Evolutionary conservation across 2,329 filamentous ascomycete genomes (phyloP), one percentile per base, ranked within the genome.

Genomic region (Pseudogymnoascus sp.): DNA sequence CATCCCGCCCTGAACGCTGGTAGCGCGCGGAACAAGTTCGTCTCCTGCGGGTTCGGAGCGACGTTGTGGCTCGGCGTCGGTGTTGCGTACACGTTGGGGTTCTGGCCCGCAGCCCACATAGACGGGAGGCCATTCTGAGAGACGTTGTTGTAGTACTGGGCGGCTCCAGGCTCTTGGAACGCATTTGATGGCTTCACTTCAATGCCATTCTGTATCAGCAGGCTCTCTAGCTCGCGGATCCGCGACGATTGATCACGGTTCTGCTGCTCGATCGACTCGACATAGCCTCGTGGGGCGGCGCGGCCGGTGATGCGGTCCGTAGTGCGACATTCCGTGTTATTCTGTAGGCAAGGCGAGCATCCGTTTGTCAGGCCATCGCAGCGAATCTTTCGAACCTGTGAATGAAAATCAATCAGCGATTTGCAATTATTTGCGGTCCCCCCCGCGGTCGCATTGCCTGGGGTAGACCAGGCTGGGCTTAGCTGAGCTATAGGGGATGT

Each of bases 251-350:
- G 82, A 66, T 81, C 81, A n/a, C 75, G 77, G 72, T 87, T 86
- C 69, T 91, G 85, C 63, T 82, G 80, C 73, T 96, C 90, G 61
- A 94, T 78, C 67, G 86, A 82, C 70, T 92, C 87, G 65, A 89
- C 79, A 69, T 93, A 91, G 60, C 91, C 91, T 67, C 91, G 81
- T 62, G 86, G 84, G 63, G 89, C 88, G 58, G 90, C 90, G 64
- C 88, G 86, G 62, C 90, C 89, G 3, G 89, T 92, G 70, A 94
- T 90, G 67, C 91, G 86, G 73, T 96, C 91, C 62, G 91, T 96
- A 60, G 91, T 91, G 74, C 84, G 64, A 75, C 91, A 96, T 70
- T 89, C 83, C 67, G 88, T 84, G 65, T 84, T 85, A 71, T 89
- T 88, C 73, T 88, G 85, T 67, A 84, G 77, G 76, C 91, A 96